Percentiles rank a stretch among this genome's conserved stretches.
These are phyloP conservation scores for Raddia guianensis DNA, from an alignment of 176 grass and related monocot species.

Conservation along the genomic window DNA sequence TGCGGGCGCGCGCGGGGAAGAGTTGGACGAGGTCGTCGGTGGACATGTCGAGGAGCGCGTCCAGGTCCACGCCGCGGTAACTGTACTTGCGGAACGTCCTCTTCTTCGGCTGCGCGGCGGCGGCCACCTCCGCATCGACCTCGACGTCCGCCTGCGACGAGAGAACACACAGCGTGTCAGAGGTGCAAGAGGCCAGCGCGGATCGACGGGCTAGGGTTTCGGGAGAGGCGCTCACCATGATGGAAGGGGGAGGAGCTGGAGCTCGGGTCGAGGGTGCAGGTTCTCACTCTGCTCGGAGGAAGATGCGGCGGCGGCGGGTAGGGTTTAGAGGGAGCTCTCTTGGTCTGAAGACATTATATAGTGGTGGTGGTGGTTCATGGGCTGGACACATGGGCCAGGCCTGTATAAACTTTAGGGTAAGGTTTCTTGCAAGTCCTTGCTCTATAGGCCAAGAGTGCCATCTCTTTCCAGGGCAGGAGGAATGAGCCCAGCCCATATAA, in stretches of 20 bases:
- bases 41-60: constrained; percentile 96
- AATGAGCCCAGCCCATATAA: no score
- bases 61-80: constrained; percentile 95
- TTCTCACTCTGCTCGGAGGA: constrained; percentile 12
- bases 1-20: constrained; percentile 75
- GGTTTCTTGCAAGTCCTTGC: not conserved
- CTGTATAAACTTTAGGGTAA: not conserved
- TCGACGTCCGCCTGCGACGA: constrained; percentile 63
- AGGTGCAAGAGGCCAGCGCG: accelerated
- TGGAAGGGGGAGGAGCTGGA: not conserved
- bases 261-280: constrained; percentile 11
- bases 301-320: constrained; percentile 30
- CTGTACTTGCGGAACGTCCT: constrained; percentile 98
- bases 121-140: constrained; percentile 58
- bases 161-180: not conserved
- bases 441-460: not conserved
- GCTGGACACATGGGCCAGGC: not conserved
- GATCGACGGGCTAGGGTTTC: not conserved
- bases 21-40: constrained; percentile 89
- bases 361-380: not conserved
- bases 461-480: no score
- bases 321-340: constrained; percentile 33
- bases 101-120: constrained; percentile 76
- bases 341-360: constrained; percentile 27
- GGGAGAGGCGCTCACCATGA: constrained; percentile 43